Base-by-base conservation (phyloP, 257 asterid genomes). In the Solanum rostratum region DNA sequence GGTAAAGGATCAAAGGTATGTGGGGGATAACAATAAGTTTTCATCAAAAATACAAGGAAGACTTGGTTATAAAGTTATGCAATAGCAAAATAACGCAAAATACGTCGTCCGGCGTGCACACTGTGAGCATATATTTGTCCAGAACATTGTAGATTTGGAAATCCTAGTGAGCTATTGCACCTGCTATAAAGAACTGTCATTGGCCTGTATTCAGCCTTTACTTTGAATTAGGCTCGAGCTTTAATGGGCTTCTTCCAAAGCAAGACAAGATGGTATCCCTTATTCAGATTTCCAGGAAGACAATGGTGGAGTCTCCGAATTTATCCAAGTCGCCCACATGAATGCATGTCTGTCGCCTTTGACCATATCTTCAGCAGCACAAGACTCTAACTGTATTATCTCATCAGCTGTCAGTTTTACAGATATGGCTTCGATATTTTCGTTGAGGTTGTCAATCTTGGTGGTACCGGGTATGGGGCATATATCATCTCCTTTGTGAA, bases 391-490 rank as follows among this genome's bases (percentile, higher is more conserved):
- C 52, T 87, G 88, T 10, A 12, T 57, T 79, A 84, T 84, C 79
- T 89, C 90, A 9, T 84, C 85, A 19, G 62, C 53, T n/a, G 86
- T 50, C 24, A 87, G 50, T 22, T 87, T 82, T 29, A 87, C 89
- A 1, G 88, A 74, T 20, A 87, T 7, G 37, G 91, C 91, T 18
- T 69, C 84, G 6, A 87, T 45, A 59, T 89, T 89, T 82, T 85
- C 81, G 37, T 84, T 85, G 69, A 89, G 69, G 85, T 89, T 29
- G 43, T 65, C 22, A 65, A 81, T 66, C 85, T 87, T 89, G 66
- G 90, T 87, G 60, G 91, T 89, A 5, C 91, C 88, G 0, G 91
- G 90, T 33, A 89, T 86, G 52, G 91, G 91, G 49, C 84, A 83
- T 10, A 89, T 86, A n/a, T 84, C 90, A 29, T 85, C 84, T 43